Percentiles rank a stretch among this genome's conserved stretches.
These are phyloP conservation scores for Tylopilus sp. DNA, from an alignment of 768 basidiomycete genomes.

Conservation along the genomic window DNA sequence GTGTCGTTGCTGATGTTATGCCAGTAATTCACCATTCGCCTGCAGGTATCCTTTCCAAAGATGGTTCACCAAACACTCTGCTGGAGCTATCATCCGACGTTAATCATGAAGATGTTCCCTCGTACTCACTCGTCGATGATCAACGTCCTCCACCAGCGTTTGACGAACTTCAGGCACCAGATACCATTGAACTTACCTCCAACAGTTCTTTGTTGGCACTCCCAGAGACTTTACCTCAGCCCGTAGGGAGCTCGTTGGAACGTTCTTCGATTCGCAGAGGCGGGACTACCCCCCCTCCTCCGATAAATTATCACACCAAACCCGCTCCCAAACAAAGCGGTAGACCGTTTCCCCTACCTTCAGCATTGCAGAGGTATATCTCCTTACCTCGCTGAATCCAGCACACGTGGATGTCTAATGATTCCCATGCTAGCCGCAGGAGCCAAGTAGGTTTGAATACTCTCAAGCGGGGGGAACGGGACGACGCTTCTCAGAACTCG, in stretches of 20 bases:
- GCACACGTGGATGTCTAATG: constrained; percentile 4
- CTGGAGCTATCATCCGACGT: neutral
- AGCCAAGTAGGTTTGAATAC: neutral
- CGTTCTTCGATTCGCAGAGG: neutral
- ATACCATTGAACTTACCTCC: neutral
- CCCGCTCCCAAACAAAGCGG: neutral
- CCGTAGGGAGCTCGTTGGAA: neutral
- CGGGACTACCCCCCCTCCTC: neutral
- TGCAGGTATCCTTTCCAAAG: neutral
- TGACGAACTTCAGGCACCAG: constrained; percentile 8
- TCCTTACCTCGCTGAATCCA: neutral
- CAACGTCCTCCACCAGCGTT: constrained; percentile 25
- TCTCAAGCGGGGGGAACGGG: neutral
- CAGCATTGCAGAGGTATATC: constrained; percentile 11
- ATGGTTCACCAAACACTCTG: neutral
- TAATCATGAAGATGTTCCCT: constrained; percentile 19
- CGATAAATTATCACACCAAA: constrained; percentile 8
- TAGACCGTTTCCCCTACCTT: neutral
- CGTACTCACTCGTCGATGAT: constrained; percentile 24
- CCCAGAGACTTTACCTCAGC: neutral
- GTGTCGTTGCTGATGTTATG: neutral
- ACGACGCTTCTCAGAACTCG: constrained; percentile 1
- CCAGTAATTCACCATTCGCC: neutral
- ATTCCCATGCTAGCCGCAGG: no score
- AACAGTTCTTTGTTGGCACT: neutral